Conservation (phyloP, 2,329 filamentous ascomycete genomes). For the Orbilia javanica region DNA sequence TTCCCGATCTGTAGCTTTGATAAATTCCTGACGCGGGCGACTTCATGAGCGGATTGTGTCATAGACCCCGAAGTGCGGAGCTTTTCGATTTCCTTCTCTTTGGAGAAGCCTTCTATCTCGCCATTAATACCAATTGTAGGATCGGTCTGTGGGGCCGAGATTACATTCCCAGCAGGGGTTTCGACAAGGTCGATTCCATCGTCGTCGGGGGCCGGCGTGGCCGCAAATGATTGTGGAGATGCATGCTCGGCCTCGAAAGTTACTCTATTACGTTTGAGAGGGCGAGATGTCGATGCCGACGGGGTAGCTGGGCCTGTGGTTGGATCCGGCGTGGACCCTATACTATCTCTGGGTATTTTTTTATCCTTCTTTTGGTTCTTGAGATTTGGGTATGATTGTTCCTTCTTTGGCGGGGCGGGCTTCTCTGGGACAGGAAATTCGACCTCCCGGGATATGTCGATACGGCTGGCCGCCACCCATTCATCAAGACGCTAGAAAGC, state of each 20-base stretch:
- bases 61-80: constrained; percentile 93
- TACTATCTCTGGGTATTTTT: constrained; percentile 61
- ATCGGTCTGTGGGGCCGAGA: constrained; percentile 45
- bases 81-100: constrained; percentile 95
- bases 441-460: constrained; percentile 89
- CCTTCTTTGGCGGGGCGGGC: constrained; percentile 66
- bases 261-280: constrained; percentile 58
- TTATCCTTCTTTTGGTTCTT: constrained; percentile 64
- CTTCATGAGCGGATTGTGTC: constrained; percentile 98
- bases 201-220: constrained; percentile 49
- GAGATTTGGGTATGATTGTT: constrained; percentile 63
- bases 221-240: constrained; percentile 54
- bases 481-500: constrained; percentile 73
- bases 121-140: constrained; percentile 45
- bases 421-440: constrained; percentile 97
- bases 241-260: constrained; percentile 57
- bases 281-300: constrained; percentile 41
- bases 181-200: constrained; percentile 56
- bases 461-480: constrained; percentile 85
- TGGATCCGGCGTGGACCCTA: constrained; percentile 60
- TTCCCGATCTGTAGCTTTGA: constrained; percentile 94
- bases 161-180: constrained; percentile 55
- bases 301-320: constrained; percentile 33
- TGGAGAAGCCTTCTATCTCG: constrained; percentile 74
- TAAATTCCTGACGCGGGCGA: constrained; percentile 94